phyloP scores from a whole-genome alignment of 129 eudicot species.

The Heracleum sosnowskyi region DNA sequence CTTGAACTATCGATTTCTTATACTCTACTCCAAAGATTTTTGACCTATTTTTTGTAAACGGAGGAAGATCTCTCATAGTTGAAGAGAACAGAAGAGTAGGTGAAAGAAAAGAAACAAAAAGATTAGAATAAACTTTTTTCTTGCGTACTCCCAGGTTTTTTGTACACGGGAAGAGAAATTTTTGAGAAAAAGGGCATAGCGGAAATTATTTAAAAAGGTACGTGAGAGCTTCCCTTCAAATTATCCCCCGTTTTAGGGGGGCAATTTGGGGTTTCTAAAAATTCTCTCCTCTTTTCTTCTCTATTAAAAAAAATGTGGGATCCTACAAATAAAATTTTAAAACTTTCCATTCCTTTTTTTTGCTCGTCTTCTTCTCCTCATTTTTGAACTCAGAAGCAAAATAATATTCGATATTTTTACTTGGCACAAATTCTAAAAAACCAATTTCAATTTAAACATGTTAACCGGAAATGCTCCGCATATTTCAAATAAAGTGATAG shows the following conservation, averaged over 20 bases:
- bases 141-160: background rate
- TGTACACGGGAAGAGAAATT: background rate
- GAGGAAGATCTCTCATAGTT: too few relatives aligned
- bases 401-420: background rate
- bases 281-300: background rate
- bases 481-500: too few relatives aligned
- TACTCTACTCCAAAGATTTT: background rate
- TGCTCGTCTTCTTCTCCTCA: background rate
- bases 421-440: background rate
- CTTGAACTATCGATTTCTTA: background rate
- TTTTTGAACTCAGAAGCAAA: background rate
- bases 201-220: too few relatives aligned
- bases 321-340: background rate
- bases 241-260: background rate
- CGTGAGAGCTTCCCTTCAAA: too few relatives aligned
- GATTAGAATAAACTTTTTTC: background rate
- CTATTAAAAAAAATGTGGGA: background rate
- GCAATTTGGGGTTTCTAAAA: too few relatives aligned
- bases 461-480: background rate
- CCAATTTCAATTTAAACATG: background rate
- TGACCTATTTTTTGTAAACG: too few relatives aligned
- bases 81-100: background rate
- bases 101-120: background rate
- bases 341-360: background rate
- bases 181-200: too few relatives aligned